Evolutionary conservation across 306 rosid genomes (phyloP).

Genomic region (Alnus rubra): DNA sequence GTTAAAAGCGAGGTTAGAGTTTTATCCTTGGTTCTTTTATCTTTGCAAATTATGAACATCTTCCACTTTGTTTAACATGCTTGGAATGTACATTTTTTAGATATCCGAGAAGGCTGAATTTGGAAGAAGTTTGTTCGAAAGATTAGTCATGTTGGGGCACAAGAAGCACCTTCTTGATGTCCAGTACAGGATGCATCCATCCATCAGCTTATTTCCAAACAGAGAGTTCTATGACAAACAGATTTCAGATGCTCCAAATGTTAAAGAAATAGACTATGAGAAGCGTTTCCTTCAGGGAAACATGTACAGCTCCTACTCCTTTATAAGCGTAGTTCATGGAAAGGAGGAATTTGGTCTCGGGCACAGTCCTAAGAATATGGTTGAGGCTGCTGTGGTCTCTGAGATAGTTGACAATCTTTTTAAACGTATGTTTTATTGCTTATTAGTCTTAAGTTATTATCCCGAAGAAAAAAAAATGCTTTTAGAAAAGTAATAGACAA

Average conservation of each 20-base stretch:
- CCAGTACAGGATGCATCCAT: constrained; percentile 55
- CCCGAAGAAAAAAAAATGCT: background rate
- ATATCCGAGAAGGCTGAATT: constrained; percentile 35
- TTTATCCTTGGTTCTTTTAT: background rate
- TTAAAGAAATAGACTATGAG: constrained; percentile 11
- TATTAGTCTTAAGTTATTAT: background rate
- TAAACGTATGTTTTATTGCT: constrained; percentile 34
- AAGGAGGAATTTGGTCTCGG: constrained; percentile 33
- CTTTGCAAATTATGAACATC: background rate
- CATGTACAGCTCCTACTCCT: constrained; percentile 38
- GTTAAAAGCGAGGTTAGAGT: constrained; percentile 57
- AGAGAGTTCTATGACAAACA: constrained; percentile 33
- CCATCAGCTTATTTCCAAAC: constrained; percentile 42
- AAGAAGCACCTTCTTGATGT: constrained; percentile 38
- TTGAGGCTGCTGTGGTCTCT: constrained; percentile 48
- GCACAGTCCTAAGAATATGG: constrained; percentile 39
- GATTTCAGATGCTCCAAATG: constrained; percentile 34
- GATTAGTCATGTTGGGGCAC: constrained; percentile 36
- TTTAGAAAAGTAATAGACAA: background rate
- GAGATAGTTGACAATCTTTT: constrained; percentile 49
- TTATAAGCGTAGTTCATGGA: constrained; percentile 36
- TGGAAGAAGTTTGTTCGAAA: constrained; percentile 54
- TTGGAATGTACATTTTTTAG: constrained; percentile 6
- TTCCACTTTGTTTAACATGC: background rate
- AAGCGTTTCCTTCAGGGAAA: constrained; percentile 29